phyloP scores from a whole-genome alignment of 331 rosid species.

The Quercus phellos region DNA sequence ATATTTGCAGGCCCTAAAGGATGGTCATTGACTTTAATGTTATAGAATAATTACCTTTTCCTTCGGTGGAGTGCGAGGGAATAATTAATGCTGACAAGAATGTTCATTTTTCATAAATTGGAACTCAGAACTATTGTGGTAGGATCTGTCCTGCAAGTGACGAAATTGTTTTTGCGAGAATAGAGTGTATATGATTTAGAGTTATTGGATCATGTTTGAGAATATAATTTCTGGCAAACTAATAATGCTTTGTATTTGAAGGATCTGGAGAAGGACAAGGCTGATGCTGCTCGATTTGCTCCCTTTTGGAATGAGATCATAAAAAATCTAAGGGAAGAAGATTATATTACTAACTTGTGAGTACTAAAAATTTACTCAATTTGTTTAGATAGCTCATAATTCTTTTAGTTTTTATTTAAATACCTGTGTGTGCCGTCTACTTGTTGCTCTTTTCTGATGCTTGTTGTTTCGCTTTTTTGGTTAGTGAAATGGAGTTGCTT shows the following conservation, averaged over 20 bases:
- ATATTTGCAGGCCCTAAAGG: too few species aligned
- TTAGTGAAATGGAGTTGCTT: constrained; percentile 87
- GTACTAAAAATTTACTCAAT: constrained; percentile 15
- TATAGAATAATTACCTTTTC: neutral
- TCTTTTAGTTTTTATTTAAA: neutral
- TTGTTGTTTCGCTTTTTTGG: neutral
- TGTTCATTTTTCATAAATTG: neutral
- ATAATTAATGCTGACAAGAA: neutral
- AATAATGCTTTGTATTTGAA: constrained; percentile 23
- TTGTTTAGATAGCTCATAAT: neutral
- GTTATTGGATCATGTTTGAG: neutral
- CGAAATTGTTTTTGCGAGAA: neutral
- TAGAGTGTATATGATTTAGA: neutral
- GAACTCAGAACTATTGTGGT: neutral
- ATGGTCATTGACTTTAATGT: too few species aligned
- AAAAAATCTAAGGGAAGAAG: constrained; percentile 82
- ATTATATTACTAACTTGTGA: constrained; percentile 82
- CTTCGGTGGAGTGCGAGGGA: neutral
- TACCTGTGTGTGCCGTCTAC: neutral
- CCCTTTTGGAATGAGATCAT: constrained; percentile 97
- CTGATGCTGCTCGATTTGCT: constrained; percentile 78
- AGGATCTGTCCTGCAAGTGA: neutral
- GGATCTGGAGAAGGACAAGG: constrained; percentile 56
- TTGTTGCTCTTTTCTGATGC: neutral
- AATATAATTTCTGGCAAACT: neutral